Evolutionary conservation across 805 yeast genomes (phyloP).

Genomic region (Candida cerambycidarum): DNA sequence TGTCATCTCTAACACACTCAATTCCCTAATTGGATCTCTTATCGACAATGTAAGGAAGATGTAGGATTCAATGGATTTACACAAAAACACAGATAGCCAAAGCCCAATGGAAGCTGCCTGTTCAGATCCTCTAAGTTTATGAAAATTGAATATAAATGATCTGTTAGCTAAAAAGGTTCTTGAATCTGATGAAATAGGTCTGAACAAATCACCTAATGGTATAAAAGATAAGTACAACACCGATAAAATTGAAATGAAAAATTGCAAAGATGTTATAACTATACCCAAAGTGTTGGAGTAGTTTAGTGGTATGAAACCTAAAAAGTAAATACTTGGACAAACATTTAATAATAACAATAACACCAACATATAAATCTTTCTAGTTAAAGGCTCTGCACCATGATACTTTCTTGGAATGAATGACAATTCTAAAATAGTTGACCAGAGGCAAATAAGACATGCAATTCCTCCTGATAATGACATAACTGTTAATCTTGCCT

Average conservation of each 20-base stretch:
- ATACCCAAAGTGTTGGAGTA: conserved; percentile 33
- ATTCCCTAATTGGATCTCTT: conserved; percentile 70
- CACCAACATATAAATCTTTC: conserved; percentile 45
- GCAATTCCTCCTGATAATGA: conserved; percentile 69
- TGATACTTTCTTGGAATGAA: conserved; percentile 75
- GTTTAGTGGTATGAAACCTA: conserved; percentile 37
- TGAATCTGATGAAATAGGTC: conserved; percentile 20
- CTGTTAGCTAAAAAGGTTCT: conserved; percentile 53
- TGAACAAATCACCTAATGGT: conserved; percentile 60
- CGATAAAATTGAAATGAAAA: conserved; percentile 52
- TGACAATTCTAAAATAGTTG: conserved; percentile 54
- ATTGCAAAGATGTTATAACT: conserved; percentile 52
- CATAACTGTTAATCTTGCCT: conserved; percentile 55
- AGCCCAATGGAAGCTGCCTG: conserved; percentile 63
- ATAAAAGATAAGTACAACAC: conserved; percentile 57
- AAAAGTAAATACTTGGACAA: conserved; percentile 53
- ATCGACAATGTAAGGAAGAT: conserved; percentile 72
- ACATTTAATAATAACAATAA: conserved; percentile 45
- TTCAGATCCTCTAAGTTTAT: conserved; percentile 51
- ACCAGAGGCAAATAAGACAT: conserved; percentile 53
- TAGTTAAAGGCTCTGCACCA: conserved; percentile 61
- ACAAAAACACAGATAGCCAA: conserved; percentile 65
- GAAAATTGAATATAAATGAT: conserved; percentile 61
- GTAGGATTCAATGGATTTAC: conserved; percentile 75
- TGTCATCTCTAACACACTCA: conserved; percentile 53